Base-by-base conservation (phyloP, 2,329 filamentous ascomycete species). In the Ophiocordyceps robertsii region DNA sequence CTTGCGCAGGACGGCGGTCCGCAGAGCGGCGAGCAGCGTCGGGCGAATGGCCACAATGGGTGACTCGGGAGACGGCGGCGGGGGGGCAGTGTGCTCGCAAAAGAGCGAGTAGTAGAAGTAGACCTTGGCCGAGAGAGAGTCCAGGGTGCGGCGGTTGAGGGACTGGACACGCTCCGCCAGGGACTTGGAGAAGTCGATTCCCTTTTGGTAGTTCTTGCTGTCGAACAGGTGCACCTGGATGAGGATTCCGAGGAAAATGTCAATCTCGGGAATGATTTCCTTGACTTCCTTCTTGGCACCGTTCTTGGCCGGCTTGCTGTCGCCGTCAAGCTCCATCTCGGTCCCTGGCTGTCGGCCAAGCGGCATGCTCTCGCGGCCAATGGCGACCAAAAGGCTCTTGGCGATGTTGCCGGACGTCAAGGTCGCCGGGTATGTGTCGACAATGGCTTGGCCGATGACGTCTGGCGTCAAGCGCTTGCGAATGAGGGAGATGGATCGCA, bases 21-120 rank as follows among this genome's bases (percentile, higher is more conserved):
- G 80, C 46, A 98, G 79, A 16, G 89, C 90, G 42, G 85, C 80
- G 43, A 98, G 78, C 40, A 98, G 75, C 48, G 80, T 82, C 43
- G 89, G 86, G 46, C 92, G 83, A 56, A 95, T 88, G 35, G 82
- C 74, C 47, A 95, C 84, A 51, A 95, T 78, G 4, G 88, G 83
- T 7, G 89, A 94, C 55, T 86, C 82, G 43, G 87, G 83, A 41
- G 89, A 95, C 21, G 90, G 89, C 37, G 92, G 85, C 48, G 90
- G 77, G 19, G 90, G 89, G 46, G 80, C 77, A 47, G 93, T 76
- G 63, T 93, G 82, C 72, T 98, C 92, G 67, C 83, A 87, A 70
- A 96, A 96, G 54, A 96, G 73, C 21, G 87, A 87, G 67, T 87
- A 95, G 72, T 98, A 98, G 67, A 95, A 96, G 73, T 95, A 98